These are phyloP conservation scores for Huntiella decipiens DNA, from an alignment of 2,329 filamentous ascomycete species.

Conservation along the genomic window DNA sequence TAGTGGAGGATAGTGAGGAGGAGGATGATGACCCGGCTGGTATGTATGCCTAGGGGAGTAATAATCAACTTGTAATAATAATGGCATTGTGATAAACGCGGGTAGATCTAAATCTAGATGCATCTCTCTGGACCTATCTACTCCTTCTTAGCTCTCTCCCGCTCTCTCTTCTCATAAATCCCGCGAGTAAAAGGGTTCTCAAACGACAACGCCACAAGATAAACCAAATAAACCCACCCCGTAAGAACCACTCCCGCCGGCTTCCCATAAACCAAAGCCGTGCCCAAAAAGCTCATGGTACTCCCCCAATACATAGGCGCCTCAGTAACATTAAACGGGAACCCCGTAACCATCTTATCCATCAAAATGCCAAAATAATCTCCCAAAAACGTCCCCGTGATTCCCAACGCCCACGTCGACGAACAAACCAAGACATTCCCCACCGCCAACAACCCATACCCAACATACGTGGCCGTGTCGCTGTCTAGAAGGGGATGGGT, in stretches of 20 bases:
- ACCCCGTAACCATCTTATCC: slow-evolving; percentile 84
- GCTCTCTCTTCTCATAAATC: slow-evolving; percentile 78
- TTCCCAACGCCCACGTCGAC: slow-evolving; percentile 78
- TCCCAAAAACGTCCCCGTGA: slow-evolving; percentile 90
- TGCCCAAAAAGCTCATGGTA: slow-evolving; percentile 79
- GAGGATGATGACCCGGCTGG: slow-evolving; percentile 32
- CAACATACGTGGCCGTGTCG: slow-evolving; percentile 39
- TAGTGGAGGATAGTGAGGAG: slow-evolving; percentile 28
- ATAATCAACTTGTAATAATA: too few species aligned
- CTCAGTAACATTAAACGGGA: slow-evolving; percentile 82
- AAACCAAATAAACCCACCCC: slow-evolving; percentile 54
- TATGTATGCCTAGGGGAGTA: slow-evolving; percentile 23
- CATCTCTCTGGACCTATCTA: neutral
- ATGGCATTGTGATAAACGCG: neutral
- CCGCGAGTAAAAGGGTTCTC: slow-evolving; percentile 89
- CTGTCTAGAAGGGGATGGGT: slow-evolving; percentile 52
- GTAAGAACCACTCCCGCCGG: slow-evolving; percentile 70
- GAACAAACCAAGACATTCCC: slow-evolving; percentile 77
- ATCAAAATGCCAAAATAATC: slow-evolving; percentile 98
- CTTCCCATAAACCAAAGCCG: slow-evolving; percentile 67
- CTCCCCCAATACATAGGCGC: slow-evolving; percentile 95
- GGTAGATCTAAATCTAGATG: neutral
- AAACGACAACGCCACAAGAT: slow-evolving; percentile 61
- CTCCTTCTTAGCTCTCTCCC: slow-evolving; percentile 23
- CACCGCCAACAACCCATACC: slow-evolving; percentile 48